Conservation (phyloP, 2,329 filamentous ascomycete species). For the Colletotrichum musicola region DNA sequence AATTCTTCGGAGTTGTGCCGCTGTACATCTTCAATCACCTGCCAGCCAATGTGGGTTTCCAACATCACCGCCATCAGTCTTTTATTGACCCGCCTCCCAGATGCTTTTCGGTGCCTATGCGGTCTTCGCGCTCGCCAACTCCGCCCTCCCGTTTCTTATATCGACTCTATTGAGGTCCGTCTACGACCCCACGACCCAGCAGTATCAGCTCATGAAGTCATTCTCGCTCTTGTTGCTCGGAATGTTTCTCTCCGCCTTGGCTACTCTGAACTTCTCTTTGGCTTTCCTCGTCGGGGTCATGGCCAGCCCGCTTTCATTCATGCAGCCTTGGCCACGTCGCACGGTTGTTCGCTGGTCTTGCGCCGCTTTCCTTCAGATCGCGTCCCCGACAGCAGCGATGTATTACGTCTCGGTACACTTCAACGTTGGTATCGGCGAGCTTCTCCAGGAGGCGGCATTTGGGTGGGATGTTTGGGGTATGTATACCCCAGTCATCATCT, state of each 20-base stretch:
- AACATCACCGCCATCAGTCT: not conserved
- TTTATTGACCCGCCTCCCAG: slow-evolving; percentile 6
- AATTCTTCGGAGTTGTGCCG: slow-evolving; percentile 83
- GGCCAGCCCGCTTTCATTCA: slow-evolving; percentile 83
- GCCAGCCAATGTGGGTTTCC: slow-evolving; percentile 69
- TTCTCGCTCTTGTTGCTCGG: slow-evolving; percentile 94
- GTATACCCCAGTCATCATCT: slow-evolving; percentile 91
- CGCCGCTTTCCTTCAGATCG: slow-evolving; percentile 65
- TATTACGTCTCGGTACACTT: slow-evolving; percentile 59
- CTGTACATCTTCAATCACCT: slow-evolving; percentile 89
- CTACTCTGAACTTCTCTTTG: slow-evolving; percentile 95
- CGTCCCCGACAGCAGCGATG: slow-evolving; percentile 72
- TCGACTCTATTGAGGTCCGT: slow-evolving; percentile 65
- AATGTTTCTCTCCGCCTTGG: slow-evolving; percentile 90
- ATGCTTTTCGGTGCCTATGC: slow-evolving; percentile 60
- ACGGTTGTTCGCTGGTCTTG: slow-evolving; percentile 56
- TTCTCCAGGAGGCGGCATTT: slow-evolving; percentile 81
- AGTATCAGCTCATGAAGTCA: slow-evolving; percentile 84
- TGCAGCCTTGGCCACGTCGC: slow-evolving; percentile 60
- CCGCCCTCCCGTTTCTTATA: slow-evolving; percentile 68
- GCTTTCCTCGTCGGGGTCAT: slow-evolving; percentile 87
- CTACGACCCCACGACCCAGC: slow-evolving; percentile 71
- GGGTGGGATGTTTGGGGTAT: slow-evolving; percentile 91
- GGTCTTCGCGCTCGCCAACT: slow-evolving; percentile 67
- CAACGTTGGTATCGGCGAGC: slow-evolving; percentile 60